Base-by-base conservation (phyloP, 208 protist species). In the Zelonia costaricensis region DNA sequence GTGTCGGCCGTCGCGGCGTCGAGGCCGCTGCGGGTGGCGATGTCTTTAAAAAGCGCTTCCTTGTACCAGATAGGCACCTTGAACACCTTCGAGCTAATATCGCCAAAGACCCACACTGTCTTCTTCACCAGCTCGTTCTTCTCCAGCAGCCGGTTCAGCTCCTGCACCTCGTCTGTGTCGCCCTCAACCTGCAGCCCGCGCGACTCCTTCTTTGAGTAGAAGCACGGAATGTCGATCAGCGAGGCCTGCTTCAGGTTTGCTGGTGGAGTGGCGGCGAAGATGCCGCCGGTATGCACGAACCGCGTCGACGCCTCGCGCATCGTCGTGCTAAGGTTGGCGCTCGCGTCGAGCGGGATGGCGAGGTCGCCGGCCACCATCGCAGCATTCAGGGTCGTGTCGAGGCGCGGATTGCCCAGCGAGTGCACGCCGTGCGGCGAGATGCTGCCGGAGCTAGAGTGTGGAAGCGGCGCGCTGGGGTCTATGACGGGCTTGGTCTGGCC, bases 31-130 rank as follows among this genome's bases (percentile, higher is more conserved):
- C 65, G 65, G 9, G 79, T 80, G 13, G 72, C 44, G 47, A 91
- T 91, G 48, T 76, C 68, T 47, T 85, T 69, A 75, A 90, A 94
- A 22, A 94, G 68, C 31, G 76, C 60, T 44, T 94, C 83, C 59
- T 91, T 92, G 57, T 85, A 65, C 85, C 88, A 94, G 22, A 84
- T 73, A 2, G 88, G 88, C 5, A 94, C 69, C 57, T 81, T 84
- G 72, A 94, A 91, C 46, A 92, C 85, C 31, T 65, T 82, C 13
- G 55, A 80, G 75, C 79, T 80, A 65, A 86, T 82, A 36, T 80
- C 78, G 58, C 55, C 82, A 60, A 89, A 91, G 62, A 71, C 61
- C 65, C 65, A 72, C 27, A 72, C 57, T 47, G 57, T 73, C 69
- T 76, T 84, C 36, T 69, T 76, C 12, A 69, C 48, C 3, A 39